These are phyloP conservation scores for Coleophoma eucalyptorum DNA, from an alignment of 2,329 filamentous ascomycete species.

Conservation along the genomic window DNA sequence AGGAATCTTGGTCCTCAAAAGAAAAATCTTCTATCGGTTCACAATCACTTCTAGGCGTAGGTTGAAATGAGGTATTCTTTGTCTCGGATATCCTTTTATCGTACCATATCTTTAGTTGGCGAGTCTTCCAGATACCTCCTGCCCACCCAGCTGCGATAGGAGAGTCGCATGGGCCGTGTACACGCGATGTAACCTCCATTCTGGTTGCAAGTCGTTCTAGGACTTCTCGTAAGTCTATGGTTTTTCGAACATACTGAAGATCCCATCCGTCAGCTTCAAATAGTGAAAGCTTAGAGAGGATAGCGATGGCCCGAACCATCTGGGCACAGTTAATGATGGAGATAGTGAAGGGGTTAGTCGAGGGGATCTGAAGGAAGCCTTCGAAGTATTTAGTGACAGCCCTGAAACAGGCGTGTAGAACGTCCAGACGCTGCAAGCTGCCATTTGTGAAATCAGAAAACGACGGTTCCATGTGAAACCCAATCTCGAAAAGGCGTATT, in stretches of 20 bases:
- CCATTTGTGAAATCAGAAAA: not conserved
- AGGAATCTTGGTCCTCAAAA: too few species aligned
- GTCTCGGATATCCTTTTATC: not conserved
- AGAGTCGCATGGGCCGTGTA: too few species aligned
- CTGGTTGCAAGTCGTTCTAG: not conserved
- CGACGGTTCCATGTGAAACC: slow-evolving; percentile 7
- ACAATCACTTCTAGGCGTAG: not conserved
- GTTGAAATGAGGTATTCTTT: not conserved
- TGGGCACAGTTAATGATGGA: not conserved
- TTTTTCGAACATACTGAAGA: not conserved
- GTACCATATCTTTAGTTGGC: not conserved
- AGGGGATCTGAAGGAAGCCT: not conserved
- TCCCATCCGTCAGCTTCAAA: slow-evolving; percentile 10
- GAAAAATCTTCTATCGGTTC: not conserved
- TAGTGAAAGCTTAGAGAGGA: slow-evolving; percentile 7
- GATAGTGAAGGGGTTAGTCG: not conserved
- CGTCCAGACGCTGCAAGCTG: slow-evolving; percentile 1
- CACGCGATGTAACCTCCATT: not conserved
- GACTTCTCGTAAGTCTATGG: not conserved
- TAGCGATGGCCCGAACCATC: slow-evolving; percentile 5
- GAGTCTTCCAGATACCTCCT: not conserved
- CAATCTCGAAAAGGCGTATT: slow-evolving; percentile 5
- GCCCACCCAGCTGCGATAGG: not conserved
- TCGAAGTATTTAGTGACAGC: not conserved
- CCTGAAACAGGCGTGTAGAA: slow-evolving; percentile 1